These are phyloP conservation scores for Euryodendron excelsum DNA, from an alignment of 148 eudicot species.

Conservation along the genomic window DNA sequence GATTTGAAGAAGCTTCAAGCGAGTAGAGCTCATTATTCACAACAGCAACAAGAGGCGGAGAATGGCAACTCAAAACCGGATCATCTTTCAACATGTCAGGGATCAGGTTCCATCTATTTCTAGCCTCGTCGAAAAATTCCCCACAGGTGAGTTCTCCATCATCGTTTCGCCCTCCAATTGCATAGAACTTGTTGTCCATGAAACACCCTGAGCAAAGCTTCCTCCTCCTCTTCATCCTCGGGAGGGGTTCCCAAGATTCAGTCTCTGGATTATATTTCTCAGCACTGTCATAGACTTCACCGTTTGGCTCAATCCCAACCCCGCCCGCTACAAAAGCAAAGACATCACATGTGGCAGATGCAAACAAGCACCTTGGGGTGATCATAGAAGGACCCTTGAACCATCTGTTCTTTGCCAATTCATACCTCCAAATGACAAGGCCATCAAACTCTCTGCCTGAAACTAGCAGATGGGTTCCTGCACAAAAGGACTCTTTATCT, in stretches of 20 bases:
- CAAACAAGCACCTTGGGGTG: constrained; percentile 72
- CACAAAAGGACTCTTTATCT: constrained; percentile 74
- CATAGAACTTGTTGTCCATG: constrained; percentile 71
- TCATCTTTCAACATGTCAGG: constrained; percentile 55
- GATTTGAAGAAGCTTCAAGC: constrained; percentile 54
- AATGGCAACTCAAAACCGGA: constrained; percentile 35
- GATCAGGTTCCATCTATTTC: constrained; percentile 49
- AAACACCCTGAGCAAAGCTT: constrained; percentile 61
- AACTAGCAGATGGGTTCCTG: constrained; percentile 71
- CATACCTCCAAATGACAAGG: constrained; percentile 60
- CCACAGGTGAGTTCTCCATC: constrained; percentile 59
- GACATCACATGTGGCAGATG: constrained; percentile 59
- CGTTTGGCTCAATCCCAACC: constrained; percentile 12
- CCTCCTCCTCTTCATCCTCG: constrained; percentile 54
- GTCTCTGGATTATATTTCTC: constrained; percentile 45
- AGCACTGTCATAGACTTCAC: constrained; percentile 29
- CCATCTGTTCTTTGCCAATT: constrained; percentile 55
- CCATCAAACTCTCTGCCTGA: constrained; percentile 55
- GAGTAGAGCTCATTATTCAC: constrained; percentile 61
- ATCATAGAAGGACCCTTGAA: constrained; percentile 55
- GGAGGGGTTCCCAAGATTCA: constrained; percentile 57
- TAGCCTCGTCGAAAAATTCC: constrained; percentile 48
- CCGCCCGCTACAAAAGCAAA: constrained; percentile 76
- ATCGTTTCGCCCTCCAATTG: constrained; percentile 52
- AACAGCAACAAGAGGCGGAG: constrained; percentile 81